Base-by-base conservation (phyloP, 2,329 filamentous ascomycete genomes). In the Fusarium sororula region DNA sequence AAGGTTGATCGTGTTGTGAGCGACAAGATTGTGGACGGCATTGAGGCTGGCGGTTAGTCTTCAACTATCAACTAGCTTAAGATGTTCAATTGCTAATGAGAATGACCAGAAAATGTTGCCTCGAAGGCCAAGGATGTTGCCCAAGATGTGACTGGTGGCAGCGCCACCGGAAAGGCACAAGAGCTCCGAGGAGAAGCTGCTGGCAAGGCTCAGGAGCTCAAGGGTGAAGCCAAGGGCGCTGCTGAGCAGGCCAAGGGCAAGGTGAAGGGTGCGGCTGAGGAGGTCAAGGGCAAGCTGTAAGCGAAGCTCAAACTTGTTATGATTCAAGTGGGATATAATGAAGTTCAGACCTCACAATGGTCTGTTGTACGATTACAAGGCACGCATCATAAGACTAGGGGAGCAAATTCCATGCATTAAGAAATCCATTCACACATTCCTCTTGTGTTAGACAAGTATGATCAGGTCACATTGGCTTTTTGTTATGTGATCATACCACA, bases 1-100 rank as follows among this genome's bases (percentile, higher is more conserved):
- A 83, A 82, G 11, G 88, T 91, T 11, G 89, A 92, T 82, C 85
- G 89, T 37, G 85, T 83, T 56, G 88, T 92, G 47, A 87, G 87
- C 67, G 87, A 90, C 79, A 91, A 90, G 79, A 79, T 92, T 24
- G 87, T 91, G 35, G 88, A 89, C 44, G 89, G 89, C 22, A 90
- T 92, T 78, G 85, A 92, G 74, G 83, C 84, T 53, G 87, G 87
- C 55, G 81, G 90, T 91, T 84, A 67, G 87, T 32, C 28, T 41
- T 18, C 28, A 55, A 39, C 13, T 15, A 9, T n/a, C 7, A 54
- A 24, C 32, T 7, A 14, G 24, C 26, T 18, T 22, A 28, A 7
- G 22, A 54, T 12, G n/a, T 44, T 18, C n/a, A 30, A 24, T 54
- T 45, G 37, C 66, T 78, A 45, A 78, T 70, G 28, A 12, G 35